Percentiles rank a stretch among this genome's conserved stretches.
These are phyloP conservation scores for Curvularia sp. DNA, from an alignment of 2,329 filamentous ascomycete species.

Conservation along the genomic window DNA sequence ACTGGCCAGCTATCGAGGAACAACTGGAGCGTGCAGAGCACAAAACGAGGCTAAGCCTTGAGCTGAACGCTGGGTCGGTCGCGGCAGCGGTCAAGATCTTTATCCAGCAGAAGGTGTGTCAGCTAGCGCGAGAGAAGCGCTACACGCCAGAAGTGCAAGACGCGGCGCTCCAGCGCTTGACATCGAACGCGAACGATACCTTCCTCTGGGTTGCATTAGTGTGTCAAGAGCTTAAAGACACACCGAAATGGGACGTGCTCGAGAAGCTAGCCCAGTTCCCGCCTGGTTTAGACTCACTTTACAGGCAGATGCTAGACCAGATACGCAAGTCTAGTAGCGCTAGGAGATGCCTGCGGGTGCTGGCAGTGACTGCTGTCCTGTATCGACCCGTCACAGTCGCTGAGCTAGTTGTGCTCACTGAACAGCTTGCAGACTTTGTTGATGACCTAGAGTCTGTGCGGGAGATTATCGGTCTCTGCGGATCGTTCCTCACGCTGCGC, in stretches of 20 bases:
- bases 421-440: constrained; percentile 14
- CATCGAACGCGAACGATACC: constrained; percentile 31
- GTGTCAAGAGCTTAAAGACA: constrained; percentile 1
- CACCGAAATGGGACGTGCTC: constrained; percentile 20
- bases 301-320: constrained; percentile 51
- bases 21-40: constrained; percentile 30
- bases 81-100: constrained; percentile 49
- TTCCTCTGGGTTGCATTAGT: constrained; percentile 5
- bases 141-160: constrained; percentile 50
- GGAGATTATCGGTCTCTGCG: constrained; percentile 46
- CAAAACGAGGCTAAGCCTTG: constrained; percentile 37
- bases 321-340: constrained; percentile 41
- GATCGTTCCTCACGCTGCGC: constrained; percentile 41
- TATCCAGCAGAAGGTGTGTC: constrained; percentile 47
- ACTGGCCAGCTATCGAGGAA: constrained; percentile 44
- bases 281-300: constrained; percentile 49
- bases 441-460: constrained; percentile 4
- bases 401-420: constrained; percentile 43
- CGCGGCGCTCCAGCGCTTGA: constrained; percentile 29
- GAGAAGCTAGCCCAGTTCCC: constrained; percentile 42
- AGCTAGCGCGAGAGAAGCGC: constrained; percentile 21
- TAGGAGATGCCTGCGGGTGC: constrained; percentile 46
- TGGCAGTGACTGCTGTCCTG: constrained; percentile 41
- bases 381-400: constrained; percentile 50
- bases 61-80: constrained; percentile 49